Evolutionary conservation across 2,329 filamentous ascomycete species (phyloP).

Genomic region (Trichoderma cornu-damae): DNA sequence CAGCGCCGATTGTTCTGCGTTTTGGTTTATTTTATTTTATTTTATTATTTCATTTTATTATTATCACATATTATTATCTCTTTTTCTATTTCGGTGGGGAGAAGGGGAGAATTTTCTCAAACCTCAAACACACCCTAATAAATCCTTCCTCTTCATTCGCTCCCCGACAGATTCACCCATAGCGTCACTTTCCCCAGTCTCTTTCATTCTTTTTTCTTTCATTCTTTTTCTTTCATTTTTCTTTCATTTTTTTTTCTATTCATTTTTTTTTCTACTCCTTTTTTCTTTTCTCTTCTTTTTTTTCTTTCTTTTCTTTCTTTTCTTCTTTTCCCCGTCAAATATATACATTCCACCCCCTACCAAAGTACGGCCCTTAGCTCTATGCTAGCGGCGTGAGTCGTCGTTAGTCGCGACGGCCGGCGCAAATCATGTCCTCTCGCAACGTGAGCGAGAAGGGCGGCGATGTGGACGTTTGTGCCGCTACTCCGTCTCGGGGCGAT

Average conservation of each 20-base stretch:
- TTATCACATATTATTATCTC: too few species aligned
- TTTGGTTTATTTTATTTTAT: too few species aligned
- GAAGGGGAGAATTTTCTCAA: background rate
- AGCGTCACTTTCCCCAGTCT: constrained; percentile 1
- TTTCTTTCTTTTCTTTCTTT: too few species aligned
- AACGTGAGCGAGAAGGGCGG: constrained; percentile 25
- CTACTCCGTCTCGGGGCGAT: constrained; percentile 24
- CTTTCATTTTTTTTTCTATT: too few species aligned
- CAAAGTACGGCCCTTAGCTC: background rate
- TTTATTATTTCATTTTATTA: too few species aligned
- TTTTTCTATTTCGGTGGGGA: too few species aligned
- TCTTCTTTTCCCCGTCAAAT: background rate
- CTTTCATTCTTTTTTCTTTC: too few species aligned
- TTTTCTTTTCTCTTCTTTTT: too few species aligned
- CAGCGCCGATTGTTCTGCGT: constrained; percentile 12
- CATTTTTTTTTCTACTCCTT: too few species aligned
- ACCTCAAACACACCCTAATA: background rate
- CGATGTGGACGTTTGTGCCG: constrained; percentile 20
- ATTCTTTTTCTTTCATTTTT: too few species aligned
- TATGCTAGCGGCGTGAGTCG: background rate
- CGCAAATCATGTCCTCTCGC: constrained; percentile 25
- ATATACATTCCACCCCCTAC: background rate
- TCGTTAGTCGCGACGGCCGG: background rate
- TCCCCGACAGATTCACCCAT: constrained; percentile 1
- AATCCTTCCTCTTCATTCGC: constrained; percentile 1